A percentile compares a stretch with the other conserved stretches of the same genome.
phyloP scores from a whole-genome alignment of 106 monocot genomes.

The Dendrobium huoshanense region DNA sequence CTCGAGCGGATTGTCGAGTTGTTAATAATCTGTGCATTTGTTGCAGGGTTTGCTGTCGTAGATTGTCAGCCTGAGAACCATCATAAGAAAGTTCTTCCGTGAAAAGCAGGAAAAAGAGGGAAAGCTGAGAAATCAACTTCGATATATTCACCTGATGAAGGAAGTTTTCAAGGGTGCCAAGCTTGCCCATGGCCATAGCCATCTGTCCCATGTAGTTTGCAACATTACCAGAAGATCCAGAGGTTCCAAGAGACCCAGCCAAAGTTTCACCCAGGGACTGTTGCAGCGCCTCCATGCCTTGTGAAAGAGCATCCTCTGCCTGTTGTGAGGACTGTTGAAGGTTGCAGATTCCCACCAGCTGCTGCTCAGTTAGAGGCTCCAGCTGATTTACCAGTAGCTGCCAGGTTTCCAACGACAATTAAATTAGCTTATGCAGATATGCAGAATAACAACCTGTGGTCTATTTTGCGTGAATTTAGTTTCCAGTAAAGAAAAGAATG shows the following conservation, averaged over 20 bases:
- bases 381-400: slow-evolving; percentile 65
- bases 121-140: not conserved
- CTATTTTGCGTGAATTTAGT: too few relatives aligned
- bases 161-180: slow-evolving; percentile 88
- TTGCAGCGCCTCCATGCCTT: slow-evolving; percentile 91
- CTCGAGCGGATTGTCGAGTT: slow-evolving; percentile 48
- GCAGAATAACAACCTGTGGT: too few relatives aligned
- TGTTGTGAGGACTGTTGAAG: slow-evolving; percentile 94
- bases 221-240: slow-evolving; percentile 81
- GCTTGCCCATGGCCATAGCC: slow-evolving; percentile 99
- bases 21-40: slow-evolving; percentile 61
- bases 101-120: not conserved
- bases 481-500: too few relatives aligned
- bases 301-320: slow-evolving; percentile 91
- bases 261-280: slow-evolving; percentile 84
- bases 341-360: slow-evolving; percentile 56
- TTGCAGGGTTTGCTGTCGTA: slow-evolving; percentile 62
- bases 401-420: not conserved
- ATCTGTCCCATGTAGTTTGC: slow-evolving; percentile 99
- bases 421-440: too few relatives aligned
- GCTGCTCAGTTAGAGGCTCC: slow-evolving; percentile 94
- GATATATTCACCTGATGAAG: slow-evolving; percentile 56
- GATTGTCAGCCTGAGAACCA: slow-evolving; percentile 43
- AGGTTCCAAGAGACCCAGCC: slow-evolving; percentile 68
- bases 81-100: not conserved